Evolutionary conservation across 305 asterid species (phyloP).

Genomic region (Fraxinus albicans): DNA sequence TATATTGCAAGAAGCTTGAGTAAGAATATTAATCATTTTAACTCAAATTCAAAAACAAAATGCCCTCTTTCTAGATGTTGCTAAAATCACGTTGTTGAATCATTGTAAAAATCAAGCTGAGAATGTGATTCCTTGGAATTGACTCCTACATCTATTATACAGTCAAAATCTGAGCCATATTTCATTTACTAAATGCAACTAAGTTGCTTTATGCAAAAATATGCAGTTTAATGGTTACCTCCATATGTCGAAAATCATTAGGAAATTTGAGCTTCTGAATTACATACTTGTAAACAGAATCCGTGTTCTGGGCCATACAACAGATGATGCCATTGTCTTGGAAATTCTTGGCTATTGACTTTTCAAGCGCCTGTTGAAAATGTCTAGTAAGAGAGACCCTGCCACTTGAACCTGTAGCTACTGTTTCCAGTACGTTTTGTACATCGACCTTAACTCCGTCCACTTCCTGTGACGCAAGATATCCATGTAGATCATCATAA

Average conservation of each 20-base stretch:
- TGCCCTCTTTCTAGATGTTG: background rate
- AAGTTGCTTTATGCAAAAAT: background rate
- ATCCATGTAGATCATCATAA: conserved; percentile 53
- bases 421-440: conserved; percentile 58
- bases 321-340: conserved; percentile 55
- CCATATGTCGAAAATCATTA: background rate
- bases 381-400: conserved; percentile 49
- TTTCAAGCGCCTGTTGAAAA: conserved; percentile 53
- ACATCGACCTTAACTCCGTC: conserved; percentile 69
- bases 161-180: background rate
- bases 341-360: conserved; percentile 49
- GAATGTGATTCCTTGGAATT: background rate
- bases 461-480: conserved; percentile 49
- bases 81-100: background rate
- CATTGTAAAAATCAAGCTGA: background rate
- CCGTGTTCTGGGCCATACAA: conserved; percentile 62
- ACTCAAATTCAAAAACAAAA: background rate
- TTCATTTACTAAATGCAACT: background rate
- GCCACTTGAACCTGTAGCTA: conserved; percentile 54
- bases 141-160: background rate
- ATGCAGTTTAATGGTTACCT: background rate
- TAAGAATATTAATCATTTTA: background rate
- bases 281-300: conserved; percentile 52
- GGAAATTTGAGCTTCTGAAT: background rate
- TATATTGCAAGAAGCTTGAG: background rate